A percentile compares a stretch with the other conserved stretches of the same genome.
phyloP scores from a whole-genome alignment of 2,329 filamentous ascomycete species.

The Elsinoe fawcettii region DNA sequence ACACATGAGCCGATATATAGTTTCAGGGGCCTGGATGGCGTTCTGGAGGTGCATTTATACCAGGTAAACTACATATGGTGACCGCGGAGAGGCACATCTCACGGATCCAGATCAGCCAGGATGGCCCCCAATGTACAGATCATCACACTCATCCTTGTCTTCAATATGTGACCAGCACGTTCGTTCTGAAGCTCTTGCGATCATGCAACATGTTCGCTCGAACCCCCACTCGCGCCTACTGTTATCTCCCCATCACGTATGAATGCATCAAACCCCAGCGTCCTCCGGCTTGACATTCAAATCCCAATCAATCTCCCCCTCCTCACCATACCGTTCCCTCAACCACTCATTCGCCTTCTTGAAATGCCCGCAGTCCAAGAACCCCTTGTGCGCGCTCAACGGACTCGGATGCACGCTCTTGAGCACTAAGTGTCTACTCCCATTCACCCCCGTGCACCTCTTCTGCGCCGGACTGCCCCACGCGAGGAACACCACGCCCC shows the following conservation, averaged over 20 bases:
- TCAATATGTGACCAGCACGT: background rate
- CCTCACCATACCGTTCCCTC: slow-evolving; percentile 65
- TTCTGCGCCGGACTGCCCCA: slow-evolving; percentile 85
- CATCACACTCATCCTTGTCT: background rate
- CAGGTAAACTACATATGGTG: background rate
- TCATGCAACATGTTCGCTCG: no score
- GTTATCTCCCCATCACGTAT: no score
- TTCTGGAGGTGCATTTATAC: no score
- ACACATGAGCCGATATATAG: no score
- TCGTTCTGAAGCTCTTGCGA: no score
- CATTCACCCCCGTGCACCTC: slow-evolving; percentile 66
- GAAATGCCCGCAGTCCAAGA: slow-evolving; percentile 66
- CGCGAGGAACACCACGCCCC: slow-evolving; percentile 87
- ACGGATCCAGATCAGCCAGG: no score
- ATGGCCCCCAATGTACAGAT: background rate
- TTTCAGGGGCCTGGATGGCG: no score
- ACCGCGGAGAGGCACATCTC: background rate
- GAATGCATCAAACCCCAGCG: no score
- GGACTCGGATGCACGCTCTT: slow-evolving; percentile 88
- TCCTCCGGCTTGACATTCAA: slow-evolving; percentile 42
- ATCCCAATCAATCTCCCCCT: slow-evolving; percentile 79
- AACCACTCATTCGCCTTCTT: slow-evolving; percentile 81
- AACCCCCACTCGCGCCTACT: no score
- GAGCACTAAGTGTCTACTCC: slow-evolving; percentile 69
- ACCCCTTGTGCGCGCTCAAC: slow-evolving; percentile 74